Evolutionary conservation across 768 basidiomycete species (phyloP).

Genomic region (Lactifluus subvellereus): DNA sequence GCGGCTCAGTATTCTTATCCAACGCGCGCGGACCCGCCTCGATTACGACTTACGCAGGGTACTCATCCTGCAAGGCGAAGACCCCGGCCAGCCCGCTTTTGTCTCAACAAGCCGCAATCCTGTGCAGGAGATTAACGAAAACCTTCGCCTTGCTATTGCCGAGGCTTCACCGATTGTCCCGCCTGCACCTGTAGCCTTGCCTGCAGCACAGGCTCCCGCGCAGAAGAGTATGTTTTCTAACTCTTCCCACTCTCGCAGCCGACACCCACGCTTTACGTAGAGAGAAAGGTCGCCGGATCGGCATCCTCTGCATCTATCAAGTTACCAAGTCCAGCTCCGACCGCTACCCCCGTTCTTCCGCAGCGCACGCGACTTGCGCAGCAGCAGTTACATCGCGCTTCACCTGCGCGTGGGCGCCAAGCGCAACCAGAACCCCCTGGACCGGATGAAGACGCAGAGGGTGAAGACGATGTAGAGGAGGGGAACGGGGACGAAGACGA

Average conservation of each 20-base stretch:
- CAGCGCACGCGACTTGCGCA: conserved; percentile 30
- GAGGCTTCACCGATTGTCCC: conserved; percentile 19
- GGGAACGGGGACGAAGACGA: conserved; percentile 42
- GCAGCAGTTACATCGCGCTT: conserved; percentile 25
- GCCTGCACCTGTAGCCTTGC: conserved; percentile 6
- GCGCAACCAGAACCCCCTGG: conserved; percentile 11
- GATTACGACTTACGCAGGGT: conserved; percentile 43
- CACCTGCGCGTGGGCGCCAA: conserved; percentile 19
- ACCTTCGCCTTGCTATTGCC: conserved; percentile 20
- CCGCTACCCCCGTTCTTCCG: conserved; percentile 18
- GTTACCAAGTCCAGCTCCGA: conserved; percentile 34
- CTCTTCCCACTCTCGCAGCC: not conserved
- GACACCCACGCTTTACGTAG: not conserved
- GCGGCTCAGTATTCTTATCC: conserved; percentile 40
- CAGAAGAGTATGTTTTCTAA: conserved; percentile 15
- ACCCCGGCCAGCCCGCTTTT: conserved; percentile 31
- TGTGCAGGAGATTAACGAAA: conserved; percentile 34
- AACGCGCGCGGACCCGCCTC: conserved; percentile 41
- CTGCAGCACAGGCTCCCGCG: conserved; percentile 7
- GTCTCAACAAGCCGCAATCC: conserved; percentile 31
- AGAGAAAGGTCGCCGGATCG: conserved; percentile 26
- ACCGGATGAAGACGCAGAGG: conserved; percentile 34
- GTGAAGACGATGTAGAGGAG: conserved; percentile 34
- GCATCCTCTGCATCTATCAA: conserved; percentile 31
- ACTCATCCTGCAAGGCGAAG: conserved; percentile 42